A percentile compares a stretch with the other conserved stretches of the same genome.
These are phyloP conservation scores for Suillus tomentosus DNA, from an alignment of 768 basidiomycete genomes.

Conservation along the genomic window DNA sequence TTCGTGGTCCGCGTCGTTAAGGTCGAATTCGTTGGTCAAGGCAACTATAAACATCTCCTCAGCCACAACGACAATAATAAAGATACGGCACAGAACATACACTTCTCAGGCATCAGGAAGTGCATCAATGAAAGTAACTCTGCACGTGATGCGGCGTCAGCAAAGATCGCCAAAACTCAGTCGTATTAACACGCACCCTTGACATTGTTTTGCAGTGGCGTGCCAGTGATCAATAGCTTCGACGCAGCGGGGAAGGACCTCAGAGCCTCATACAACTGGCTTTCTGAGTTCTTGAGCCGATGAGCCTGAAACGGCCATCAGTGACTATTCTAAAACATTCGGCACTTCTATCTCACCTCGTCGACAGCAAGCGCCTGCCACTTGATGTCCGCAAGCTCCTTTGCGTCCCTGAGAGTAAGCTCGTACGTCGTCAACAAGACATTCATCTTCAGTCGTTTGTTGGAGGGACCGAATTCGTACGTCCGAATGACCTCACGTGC, in stretches of 20 bases:
- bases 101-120: slow-evolving; percentile 98
- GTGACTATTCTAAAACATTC: slow-evolving; percentile 7
- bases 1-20: slow-evolving; percentile 92
- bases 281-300: slow-evolving; percentile 96
- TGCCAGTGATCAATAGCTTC: slow-evolving; percentile 96
- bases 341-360: slow-evolving; percentile 57
- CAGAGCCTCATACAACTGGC: slow-evolving; percentile 94
- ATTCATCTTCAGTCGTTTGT: slow-evolving; percentile 94
- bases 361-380: slow-evolving; percentile 98
- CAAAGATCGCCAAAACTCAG: slow-evolving; percentile 8
- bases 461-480: slow-evolving; percentile 88
- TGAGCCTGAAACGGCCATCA: slow-evolving; percentile 65
- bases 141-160: slow-evolving; percentile 34
- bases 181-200: slow-evolving; percentile 62
- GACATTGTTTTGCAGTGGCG: slow-evolving; percentile 98
- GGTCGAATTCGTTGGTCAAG: slow-evolving; percentile 92
- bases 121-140: slow-evolving; percentile 98
- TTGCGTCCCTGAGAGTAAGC: slow-evolving; percentile 85
- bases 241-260: slow-evolving; percentile 86
- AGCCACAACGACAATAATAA: slow-evolving; percentile 2
- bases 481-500: slow-evolving; percentile 90
- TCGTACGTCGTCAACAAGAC: slow-evolving; percentile 98
- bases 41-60: slow-evolving; percentile 56
- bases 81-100: slow-evolving; percentile 44
- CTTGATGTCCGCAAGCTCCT: slow-evolving; percentile 89